These are phyloP conservation scores for Dalbergia cultrata DNA, from an alignment of 306 rosid species.

Conservation along the genomic window DNA sequence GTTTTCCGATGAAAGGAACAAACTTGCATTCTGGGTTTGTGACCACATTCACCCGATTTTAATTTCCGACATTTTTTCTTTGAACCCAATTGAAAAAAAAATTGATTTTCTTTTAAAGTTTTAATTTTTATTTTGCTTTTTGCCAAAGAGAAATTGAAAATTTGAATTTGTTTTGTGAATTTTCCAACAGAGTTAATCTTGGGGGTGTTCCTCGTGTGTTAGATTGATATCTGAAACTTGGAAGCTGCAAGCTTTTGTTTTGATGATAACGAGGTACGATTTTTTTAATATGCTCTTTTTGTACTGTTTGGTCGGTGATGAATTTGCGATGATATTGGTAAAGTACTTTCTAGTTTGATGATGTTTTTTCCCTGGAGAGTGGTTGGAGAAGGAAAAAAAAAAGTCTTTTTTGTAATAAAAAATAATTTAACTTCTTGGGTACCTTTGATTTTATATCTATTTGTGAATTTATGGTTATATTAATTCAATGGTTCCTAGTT, in stretches of 20 bases:
- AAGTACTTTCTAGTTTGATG: conserved; percentile 29
- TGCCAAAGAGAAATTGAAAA: background rate
- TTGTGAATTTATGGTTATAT: background rate
- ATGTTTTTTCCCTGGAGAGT: conserved; percentile 14
- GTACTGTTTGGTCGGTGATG: conserved; percentile 41
- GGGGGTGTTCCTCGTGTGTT: conserved; percentile 40
- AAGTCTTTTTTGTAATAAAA: background rate
- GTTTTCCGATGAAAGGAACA: conserved; percentile 42
- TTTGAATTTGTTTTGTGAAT: conserved; percentile 25
- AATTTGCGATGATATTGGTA: conserved; percentile 46
- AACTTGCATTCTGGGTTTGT: conserved; percentile 53
- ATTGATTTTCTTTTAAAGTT: background rate
- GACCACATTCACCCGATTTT: conserved; percentile 45
- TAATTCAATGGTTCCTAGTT: conserved; percentile 2
- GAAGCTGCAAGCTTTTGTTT: conserved; percentile 57
- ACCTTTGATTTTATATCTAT: conserved; percentile 14
- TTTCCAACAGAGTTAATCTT: conserved; percentile 48
- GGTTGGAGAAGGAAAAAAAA: conserved; percentile 4
- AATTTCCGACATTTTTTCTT: conserved; percentile 35
- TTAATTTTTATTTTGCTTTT: background rate
- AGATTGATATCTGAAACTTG: conserved; percentile 49
- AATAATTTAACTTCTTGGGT: background rate
- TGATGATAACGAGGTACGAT: conserved; percentile 57
- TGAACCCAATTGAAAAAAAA: conserved; percentile 8
- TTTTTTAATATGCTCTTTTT: conserved; percentile 18